These are phyloP conservation scores for Mycena sp. DNA, from an alignment of 1,284 basidiomycete species.

Conservation along the genomic window DNA sequence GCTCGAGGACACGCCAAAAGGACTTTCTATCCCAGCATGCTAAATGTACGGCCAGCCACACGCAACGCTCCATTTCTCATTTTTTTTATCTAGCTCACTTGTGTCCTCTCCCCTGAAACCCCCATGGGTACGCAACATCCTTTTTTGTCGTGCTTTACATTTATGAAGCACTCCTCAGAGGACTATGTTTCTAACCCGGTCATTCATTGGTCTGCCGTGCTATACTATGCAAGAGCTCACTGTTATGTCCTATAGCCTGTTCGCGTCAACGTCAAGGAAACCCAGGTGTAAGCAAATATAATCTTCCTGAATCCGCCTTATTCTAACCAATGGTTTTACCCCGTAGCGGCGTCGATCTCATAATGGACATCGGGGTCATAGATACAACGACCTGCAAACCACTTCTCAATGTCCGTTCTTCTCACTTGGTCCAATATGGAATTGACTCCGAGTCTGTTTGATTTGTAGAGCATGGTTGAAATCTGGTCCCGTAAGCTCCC, in stretches of 20 bases:
- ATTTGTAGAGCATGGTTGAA: conserved; percentile 56
- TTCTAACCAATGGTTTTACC: neutral
- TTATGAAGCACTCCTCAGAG: conserved; percentile 13
- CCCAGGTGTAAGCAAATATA: conserved; percentile 45
- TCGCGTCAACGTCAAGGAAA: conserved; percentile 60
- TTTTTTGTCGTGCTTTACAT: neutral
- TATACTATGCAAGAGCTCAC: neutral
- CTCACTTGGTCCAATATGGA: neutral
- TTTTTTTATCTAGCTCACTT: conserved; percentile 33
- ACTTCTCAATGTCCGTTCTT: conserved; percentile 46
- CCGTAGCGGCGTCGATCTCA: conserved; percentile 56
- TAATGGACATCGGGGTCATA: conserved; percentile 65
- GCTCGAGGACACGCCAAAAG: conserved; percentile 24
- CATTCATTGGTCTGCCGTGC: neutral
- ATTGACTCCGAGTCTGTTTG: neutral
- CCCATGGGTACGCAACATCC: conserved; percentile 24
- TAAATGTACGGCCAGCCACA: conserved; percentile 28
- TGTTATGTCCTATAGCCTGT: conserved; percentile 45
- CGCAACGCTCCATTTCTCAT: neutral
- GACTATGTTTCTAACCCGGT: conserved; percentile 38
- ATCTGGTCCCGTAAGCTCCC: conserved; percentile 56
- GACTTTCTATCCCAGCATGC: conserved; percentile 30
- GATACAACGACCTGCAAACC: conserved; percentile 67
- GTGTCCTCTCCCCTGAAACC: conserved; percentile 39
- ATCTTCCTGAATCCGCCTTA: neutral